Evolutionary conservation across 495 filamentous ascomycete genomes (phyloP).

Genomic region (Aspergillus olivimuriae): DNA sequence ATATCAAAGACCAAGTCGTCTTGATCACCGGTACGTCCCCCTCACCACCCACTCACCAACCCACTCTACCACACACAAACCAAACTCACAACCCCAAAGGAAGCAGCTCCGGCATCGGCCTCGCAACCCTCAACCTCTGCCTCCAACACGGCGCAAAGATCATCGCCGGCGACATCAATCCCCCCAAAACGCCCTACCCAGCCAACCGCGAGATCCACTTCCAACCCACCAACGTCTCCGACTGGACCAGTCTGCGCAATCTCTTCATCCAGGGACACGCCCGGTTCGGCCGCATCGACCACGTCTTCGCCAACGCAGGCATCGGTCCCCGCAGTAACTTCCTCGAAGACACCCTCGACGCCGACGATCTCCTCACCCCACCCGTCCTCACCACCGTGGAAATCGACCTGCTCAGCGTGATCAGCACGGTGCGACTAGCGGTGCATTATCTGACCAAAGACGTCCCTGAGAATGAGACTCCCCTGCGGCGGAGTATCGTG

Average conservation of each 20-base stretch:
- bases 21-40: conserved; percentile 40
- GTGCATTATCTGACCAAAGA: conserved; percentile 21
- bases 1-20: conserved; percentile 38
- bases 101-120: conserved; percentile 44
- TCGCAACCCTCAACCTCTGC: conserved; percentile 39
- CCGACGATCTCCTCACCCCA: conserved; percentile 33
- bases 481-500: conserved; percentile 28
- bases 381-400: conserved; percentile 33
- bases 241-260: conserved; percentile 32
- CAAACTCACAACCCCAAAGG: conserved; percentile 21
- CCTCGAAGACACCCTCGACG: conserved; percentile 33
- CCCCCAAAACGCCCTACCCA: conserved; percentile 16
- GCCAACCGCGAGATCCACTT: conserved; percentile 21
- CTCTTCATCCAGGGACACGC: conserved; percentile 34
- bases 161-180: conserved; percentile 34
- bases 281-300: conserved; percentile 39
- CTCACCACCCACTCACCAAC: background rate
- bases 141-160: conserved; percentile 40
- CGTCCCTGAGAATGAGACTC: background rate
- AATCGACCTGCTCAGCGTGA: conserved; percentile 36
- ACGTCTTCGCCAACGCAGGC: conserved; percentile 47
- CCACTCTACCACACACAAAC: background rate
- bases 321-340: conserved; percentile 32
- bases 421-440: conserved; percentile 35
- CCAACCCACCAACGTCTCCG: conserved; percentile 31